phyloP scores from a whole-genome alignment of 78 protist genomes.

The slime mould (Dictyostelium discoideum) region DNA sequence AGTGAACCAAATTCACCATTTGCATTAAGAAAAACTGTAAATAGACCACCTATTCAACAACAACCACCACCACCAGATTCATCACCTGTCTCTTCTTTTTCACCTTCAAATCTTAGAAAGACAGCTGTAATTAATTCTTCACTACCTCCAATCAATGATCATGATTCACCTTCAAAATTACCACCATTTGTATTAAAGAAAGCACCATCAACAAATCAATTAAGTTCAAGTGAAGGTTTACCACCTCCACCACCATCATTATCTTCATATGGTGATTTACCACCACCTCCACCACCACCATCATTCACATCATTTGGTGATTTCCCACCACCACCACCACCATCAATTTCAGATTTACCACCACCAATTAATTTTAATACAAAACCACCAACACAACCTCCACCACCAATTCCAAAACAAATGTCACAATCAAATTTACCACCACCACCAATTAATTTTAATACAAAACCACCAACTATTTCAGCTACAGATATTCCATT shows the following conservation, averaged over 20 bases:
- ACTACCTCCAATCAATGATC: background rate
- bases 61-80: background rate
- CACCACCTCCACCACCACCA: background rate
- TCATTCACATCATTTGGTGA: background rate
- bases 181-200: constrained; percentile 13
- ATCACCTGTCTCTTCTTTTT: background rate
- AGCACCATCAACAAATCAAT: background rate
- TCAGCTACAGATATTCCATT: background rate
- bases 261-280: background rate
- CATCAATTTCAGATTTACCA: background rate
- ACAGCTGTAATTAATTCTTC: background rate
- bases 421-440: background rate
- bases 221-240: constrained; percentile 8
- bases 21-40: constrained; percentile 9
- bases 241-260: background rate
- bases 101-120: constrained; percentile 1
- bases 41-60: background rate
- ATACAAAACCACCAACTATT: background rate
- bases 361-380: constrained; percentile 2
- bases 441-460: background rate
- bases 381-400: background rate
- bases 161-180: background rate
- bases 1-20: constrained; percentile 1
- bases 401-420: constrained; percentile 19
- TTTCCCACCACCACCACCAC: constrained; percentile 11